Percentiles rank a stretch among this genome's conserved stretches.
Conservation (phyloP, 306 rosid species). For the Vicia villosa region DNA sequence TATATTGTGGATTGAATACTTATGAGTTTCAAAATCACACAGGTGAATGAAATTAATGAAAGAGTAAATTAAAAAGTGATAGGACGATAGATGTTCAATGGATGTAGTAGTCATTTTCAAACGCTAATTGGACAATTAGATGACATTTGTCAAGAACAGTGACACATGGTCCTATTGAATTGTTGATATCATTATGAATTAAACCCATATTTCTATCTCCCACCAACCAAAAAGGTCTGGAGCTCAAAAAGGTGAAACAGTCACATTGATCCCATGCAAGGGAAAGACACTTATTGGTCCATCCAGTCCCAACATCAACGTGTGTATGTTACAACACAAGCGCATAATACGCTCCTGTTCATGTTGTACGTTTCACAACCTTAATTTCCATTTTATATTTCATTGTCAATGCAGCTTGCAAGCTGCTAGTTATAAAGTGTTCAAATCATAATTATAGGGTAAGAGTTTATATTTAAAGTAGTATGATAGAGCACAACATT, state of each 20-base stretch:
- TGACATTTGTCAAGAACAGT: constrained; percentile 11
- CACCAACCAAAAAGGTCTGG: constrained; percentile 30
- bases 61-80: constrained; percentile 21
- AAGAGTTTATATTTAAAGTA: background rate
- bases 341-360: constrained; percentile 21
- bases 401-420: constrained; percentile 17
- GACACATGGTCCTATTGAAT: constrained; percentile 32
- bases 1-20: background rate
- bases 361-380: constrained; percentile 3
- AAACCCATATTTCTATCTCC: constrained; percentile 14
- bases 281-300: constrained; percentile 12
- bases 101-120: constrained; percentile 36
- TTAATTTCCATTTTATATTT: background rate
- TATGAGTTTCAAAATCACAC: constrained; percentile 14
- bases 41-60: constrained; percentile 23
- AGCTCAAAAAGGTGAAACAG: constrained; percentile 2
- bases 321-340: background rate
- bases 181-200: constrained; percentile 10
- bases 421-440: constrained; percentile 14
- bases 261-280: constrained; percentile 28
- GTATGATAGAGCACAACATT: no score
- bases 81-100: constrained; percentile 30
- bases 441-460: constrained; percentile 2
- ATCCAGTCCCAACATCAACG: background rate
- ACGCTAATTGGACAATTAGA: constrained; percentile 32